phyloP scores from a whole-genome alignment of 305 asterid species.

The Plantago rigida region DNA sequence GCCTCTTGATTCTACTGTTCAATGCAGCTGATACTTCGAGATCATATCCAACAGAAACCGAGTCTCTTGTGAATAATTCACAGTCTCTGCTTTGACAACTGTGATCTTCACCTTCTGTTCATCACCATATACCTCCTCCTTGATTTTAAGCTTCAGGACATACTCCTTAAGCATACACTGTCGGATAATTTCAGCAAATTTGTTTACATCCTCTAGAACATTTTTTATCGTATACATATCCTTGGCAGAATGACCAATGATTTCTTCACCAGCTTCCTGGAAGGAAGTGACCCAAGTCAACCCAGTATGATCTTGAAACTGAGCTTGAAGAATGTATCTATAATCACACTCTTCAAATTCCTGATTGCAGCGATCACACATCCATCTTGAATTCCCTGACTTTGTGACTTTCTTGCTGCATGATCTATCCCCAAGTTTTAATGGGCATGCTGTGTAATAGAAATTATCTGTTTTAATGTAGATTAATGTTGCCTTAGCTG shows the following conservation, averaged over 20 bases:
- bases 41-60: constrained; percentile 45
- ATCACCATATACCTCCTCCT: constrained; percentile 75
- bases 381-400: constrained; percentile 67
- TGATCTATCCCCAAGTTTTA: constrained; percentile 83
- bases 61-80: constrained; percentile 54
- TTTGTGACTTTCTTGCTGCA: constrained; percentile 77
- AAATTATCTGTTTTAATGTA: constrained; percentile 73
- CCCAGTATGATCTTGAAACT: constrained; percentile 78
- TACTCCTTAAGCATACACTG: constrained; percentile 59
- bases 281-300: constrained; percentile 93
- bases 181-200: constrained; percentile 46
- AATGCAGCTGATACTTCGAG: constrained; percentile 27
- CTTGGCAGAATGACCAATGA: constrained; percentile 77
- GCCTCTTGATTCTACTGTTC: constrained; percentile 13
- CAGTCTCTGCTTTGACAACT: constrained; percentile 72
- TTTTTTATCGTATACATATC: constrained; percentile 53
- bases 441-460: constrained; percentile 91
- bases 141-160: constrained; percentile 60
- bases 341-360: constrained; percentile 81
- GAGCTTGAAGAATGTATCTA: constrained; percentile 81
- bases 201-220: constrained; percentile 53
- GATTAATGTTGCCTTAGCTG: constrained; percentile 70
- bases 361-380: constrained; percentile 78
- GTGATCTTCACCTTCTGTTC: constrained; percentile 81
- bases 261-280: constrained; percentile 85